Base-by-base conservation (phyloP, 2,329 filamentous ascomycete species). In the Alternaria dauci region DNA sequence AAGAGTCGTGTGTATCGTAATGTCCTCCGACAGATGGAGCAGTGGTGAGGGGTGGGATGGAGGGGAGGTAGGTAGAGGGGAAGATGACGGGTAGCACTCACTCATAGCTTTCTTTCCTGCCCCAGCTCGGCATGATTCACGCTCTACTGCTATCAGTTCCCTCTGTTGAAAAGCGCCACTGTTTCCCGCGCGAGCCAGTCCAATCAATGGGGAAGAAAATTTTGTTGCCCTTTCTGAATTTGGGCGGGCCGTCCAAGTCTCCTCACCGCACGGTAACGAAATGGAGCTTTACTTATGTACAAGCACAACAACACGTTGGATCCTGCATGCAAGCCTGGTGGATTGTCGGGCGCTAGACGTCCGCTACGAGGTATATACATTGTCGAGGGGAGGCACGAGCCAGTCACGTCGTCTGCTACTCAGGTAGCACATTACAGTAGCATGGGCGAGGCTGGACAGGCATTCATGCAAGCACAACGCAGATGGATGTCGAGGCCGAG, bases 31-130 rank as follows among this genome's bases (percentile, higher is more conserved):
- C 41, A 14, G 23, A 43, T 30, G 34, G 36, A 52, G 59, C 32
- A 56, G 56, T 59, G 63, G 42, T 52, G 59, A 54, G 57, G 44
- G 50, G 50, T 41, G 23, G 23, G 54, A 53, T 42, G 39, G 39
- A 30, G 44, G 47, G 50, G 53, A 59, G 36, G 58, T 38, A 59
- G 36, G 58, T 38, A 52, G 53, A 43, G 54, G 57, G 54, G 54
- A 57, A 61, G 52, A 61, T 55, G 59, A 54, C 25, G 52, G 53
- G 63, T 61, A 65, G 52, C 55, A 68, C 76, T 78, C 70, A 79
- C 77, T 78, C 76, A 69, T 77, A 77, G 76, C 76, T 79, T 66
- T 73, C 71, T 59, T 75, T 76, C 66, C 74, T 74, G 62, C 74
- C 74, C 76, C 76, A 76, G 71, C 75, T 78, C 67, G 76, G 75